Conservation (phyloP, 2,329 filamentous ascomycete species). For the Fusarium paranaense region DNA sequence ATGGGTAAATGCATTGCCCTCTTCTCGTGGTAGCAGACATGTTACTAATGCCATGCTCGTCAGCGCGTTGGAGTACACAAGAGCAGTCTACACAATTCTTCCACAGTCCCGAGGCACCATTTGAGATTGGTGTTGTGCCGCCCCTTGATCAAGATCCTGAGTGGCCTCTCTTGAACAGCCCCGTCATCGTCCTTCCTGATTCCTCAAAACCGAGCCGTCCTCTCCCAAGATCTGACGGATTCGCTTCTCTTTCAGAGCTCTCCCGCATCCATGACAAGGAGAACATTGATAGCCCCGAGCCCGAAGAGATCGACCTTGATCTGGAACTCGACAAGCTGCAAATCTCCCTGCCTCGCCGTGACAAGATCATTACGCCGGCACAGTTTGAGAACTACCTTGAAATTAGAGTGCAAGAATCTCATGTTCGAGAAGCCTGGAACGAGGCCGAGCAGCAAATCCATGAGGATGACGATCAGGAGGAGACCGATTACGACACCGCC, state of each 20-base stretch:
- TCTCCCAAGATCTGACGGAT: not conserved
- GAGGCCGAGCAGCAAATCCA: not conserved
- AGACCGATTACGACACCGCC: not conserved
- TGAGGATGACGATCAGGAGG: not conserved
- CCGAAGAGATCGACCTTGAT: not conserved
- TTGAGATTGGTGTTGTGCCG: not conserved
- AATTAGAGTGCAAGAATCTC: not conserved
- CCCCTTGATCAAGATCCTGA: not conserved
- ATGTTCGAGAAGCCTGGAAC: not conserved
- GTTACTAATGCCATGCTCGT: not conserved
- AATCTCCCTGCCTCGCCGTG: not conserved
- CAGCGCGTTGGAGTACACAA: not conserved
- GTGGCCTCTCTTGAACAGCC: not conserved
- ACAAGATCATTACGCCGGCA: not conserved
- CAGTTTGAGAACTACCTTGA: slow-evolving; percentile 1
- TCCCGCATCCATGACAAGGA: not conserved
- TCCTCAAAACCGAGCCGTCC: not conserved
- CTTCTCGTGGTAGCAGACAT: not conserved
- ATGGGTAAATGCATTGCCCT: not conserved
- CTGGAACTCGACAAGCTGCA: not conserved
- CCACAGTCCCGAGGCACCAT: not conserved
- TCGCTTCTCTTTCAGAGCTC: not conserved
- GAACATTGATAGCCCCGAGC: not conserved
- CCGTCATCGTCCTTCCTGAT: not conserved
- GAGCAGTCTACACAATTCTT: not conserved